phyloP scores from a whole-genome alignment of 1,284 basidiomycete genomes.

The Takashimella tepidaria region DNA sequence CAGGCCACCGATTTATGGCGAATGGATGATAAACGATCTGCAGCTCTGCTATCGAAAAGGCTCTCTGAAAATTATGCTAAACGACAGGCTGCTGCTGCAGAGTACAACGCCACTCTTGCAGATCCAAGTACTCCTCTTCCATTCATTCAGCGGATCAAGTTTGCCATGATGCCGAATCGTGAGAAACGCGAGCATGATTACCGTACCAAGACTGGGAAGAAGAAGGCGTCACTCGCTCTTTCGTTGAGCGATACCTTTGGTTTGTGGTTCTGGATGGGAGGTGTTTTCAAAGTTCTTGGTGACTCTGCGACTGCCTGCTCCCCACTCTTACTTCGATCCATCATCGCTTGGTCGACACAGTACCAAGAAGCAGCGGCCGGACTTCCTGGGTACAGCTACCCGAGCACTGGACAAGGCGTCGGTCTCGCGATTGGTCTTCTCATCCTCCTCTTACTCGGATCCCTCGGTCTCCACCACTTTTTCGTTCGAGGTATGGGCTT shows the following conservation, averaged over 20 bases:
- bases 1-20: slow-evolving; percentile 80
- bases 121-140: slow-evolving; percentile 35
- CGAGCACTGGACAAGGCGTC: slow-evolving; percentile 64
- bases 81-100: slow-evolving; percentile 57
- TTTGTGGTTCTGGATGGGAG: slow-evolving; percentile 76
- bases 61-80: slow-evolving; percentile 64
- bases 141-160: slow-evolving; percentile 23
- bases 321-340: slow-evolving; percentile 70
- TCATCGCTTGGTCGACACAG: slow-evolving; percentile 68
- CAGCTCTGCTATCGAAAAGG: slow-evolving; percentile 58
- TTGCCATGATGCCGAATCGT: slow-evolving; percentile 28
- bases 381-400: slow-evolving; percentile 38
- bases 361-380: slow-evolving; percentile 57
- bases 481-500: slow-evolving; percentile 55
- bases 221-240: slow-evolving; percentile 62
- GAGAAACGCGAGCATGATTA: slow-evolving; percentile 35
- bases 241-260: slow-evolving; percentile 78
- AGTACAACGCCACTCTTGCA: slow-evolving; percentile 64
- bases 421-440: slow-evolving; percentile 70
- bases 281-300: slow-evolving; percentile 66
- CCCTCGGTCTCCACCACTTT: slow-evolving; percentile 71
- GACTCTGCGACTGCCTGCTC: slow-evolving; percentile 69
- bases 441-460: slow-evolving; percentile 62
- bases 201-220: slow-evolving; percentile 55
- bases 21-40: slow-evolving; percentile 56